These are phyloP conservation scores for Botrytis tulipae DNA, from an alignment of 2,329 filamentous ascomycete genomes.

Conservation along the genomic window DNA sequence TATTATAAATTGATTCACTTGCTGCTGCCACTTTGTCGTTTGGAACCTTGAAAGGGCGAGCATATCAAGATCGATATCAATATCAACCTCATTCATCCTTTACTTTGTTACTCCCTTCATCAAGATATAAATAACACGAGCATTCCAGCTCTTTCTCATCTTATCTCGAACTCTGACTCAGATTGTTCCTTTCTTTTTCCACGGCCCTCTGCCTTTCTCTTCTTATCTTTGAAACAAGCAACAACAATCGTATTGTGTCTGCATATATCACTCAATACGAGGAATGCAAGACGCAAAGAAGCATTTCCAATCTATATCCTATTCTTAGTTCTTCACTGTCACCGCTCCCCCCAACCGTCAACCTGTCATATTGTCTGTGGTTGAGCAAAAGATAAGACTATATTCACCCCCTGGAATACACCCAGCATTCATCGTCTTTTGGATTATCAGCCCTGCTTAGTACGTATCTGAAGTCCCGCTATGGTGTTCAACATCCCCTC, in stretches of 20 bases:
- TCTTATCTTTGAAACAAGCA: constrained; percentile 14
- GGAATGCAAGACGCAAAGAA: constrained; percentile 5
- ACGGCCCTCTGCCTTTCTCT: background rate
- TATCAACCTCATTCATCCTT: background rate
- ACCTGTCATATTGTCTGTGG: background rate
- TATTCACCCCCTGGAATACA: background rate
- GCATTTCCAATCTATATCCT: background rate
- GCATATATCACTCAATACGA: constrained; percentile 1
- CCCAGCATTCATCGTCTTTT: background rate
- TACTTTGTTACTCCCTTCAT: background rate
- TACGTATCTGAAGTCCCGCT: constrained; percentile 3
- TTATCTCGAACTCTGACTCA: constrained; percentile 6
- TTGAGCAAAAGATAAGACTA: background rate
- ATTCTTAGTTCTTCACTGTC: background rate
- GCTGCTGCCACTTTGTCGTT: background rate
- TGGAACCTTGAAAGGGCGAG: constrained; percentile 6
- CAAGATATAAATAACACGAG: background rate
- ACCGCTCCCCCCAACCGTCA: background rate
- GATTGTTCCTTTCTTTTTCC: background rate
- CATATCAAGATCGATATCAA: background rate
- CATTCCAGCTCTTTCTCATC: background rate
- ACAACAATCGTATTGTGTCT: constrained; percentile 2
- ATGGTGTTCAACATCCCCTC: constrained; percentile 6
- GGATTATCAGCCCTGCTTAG: constrained; percentile 10
- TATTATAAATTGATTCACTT: constrained; percentile 15